Evolutionary conservation across 2,329 filamentous ascomycete species (phyloP).

Genomic region (Graphium sp.): DNA sequence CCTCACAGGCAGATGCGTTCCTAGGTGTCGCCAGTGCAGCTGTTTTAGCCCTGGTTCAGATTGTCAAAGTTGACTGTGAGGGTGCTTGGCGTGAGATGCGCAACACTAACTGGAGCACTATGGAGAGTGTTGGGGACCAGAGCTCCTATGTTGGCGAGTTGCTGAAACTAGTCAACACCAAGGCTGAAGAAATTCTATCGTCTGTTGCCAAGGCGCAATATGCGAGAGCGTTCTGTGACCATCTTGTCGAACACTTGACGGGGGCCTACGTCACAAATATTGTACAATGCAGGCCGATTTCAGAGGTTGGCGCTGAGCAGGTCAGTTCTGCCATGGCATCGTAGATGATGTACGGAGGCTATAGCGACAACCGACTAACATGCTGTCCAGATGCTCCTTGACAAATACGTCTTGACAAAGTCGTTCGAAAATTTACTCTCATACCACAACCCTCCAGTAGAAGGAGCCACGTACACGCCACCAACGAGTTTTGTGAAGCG

Average conservation of each 20-base stretch:
- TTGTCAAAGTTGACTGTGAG: constrained; percentile 69
- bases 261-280: constrained; percentile 68
- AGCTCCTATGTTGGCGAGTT: constrained; percentile 82
- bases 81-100: constrained; percentile 92
- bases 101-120: constrained; percentile 85
- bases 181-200: constrained; percentile 57
- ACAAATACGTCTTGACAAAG: constrained; percentile 81
- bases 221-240: constrained; percentile 84
- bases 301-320: constrained; percentile 87
- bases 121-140: constrained; percentile 87
- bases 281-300: constrained; percentile 77
- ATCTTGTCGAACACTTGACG: constrained; percentile 78
- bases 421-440: constrained; percentile 56
- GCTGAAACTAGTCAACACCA: constrained; percentile 53
- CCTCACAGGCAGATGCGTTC: constrained; percentile 87
- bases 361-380: constrained; percentile 9
- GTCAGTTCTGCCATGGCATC: constrained; percentile 20
- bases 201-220: constrained; percentile 84
- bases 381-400: constrained; percentile 63
- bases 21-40: constrained; percentile 85
- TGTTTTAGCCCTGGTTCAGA: constrained; percentile 67
- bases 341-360: neutral
- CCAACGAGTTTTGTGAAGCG: constrained; percentile 62
- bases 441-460: constrained; percentile 29
- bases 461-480: constrained; percentile 18